These are phyloP conservation scores for Puccinia coronata DNA, from an alignment of 1,284 basidiomycete species.

Conservation along the genomic window DNA sequence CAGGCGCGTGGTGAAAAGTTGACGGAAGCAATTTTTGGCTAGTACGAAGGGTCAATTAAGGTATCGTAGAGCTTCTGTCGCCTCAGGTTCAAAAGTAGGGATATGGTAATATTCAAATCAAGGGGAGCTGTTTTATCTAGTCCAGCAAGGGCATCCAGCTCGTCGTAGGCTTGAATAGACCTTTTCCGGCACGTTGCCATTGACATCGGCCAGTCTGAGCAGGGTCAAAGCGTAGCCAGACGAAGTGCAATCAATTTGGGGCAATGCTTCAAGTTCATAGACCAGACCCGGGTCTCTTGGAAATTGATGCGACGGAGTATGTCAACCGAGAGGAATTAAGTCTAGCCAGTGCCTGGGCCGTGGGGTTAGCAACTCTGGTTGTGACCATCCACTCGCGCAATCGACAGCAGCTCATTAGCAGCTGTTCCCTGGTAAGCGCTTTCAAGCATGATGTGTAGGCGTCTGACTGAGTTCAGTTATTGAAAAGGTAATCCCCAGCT, in stretches of 20 bases:
- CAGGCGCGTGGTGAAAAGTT: background rate
- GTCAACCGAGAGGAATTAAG: background rate
- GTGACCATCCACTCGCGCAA: background rate
- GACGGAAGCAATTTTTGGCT: background rate
- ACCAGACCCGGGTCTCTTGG: slow-evolving; percentile 8
- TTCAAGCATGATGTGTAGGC: background rate
- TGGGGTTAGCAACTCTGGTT: slow-evolving; percentile 8
- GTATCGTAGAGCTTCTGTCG: background rate
- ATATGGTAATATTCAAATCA: no score
- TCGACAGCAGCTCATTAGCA: background rate
- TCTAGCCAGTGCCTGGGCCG: background rate
- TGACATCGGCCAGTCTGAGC: background rate
- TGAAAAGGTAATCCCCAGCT: background rate
- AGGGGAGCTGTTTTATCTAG: background rate
- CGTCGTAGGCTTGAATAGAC: background rate
- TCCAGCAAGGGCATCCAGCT: background rate
- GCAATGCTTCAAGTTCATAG: background rate
- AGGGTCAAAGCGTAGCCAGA: background rate
- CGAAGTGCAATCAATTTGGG: background rate
- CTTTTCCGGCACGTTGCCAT: background rate
- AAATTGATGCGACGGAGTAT: background rate
- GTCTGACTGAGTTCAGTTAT: background rate
- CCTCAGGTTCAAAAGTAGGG: background rate
- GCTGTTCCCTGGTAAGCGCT: background rate
- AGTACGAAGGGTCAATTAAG: background rate